phyloP scores from a whole-genome alignment of 2,329 filamentous ascomycete species.

The Aspergillus nomiae region DNA sequence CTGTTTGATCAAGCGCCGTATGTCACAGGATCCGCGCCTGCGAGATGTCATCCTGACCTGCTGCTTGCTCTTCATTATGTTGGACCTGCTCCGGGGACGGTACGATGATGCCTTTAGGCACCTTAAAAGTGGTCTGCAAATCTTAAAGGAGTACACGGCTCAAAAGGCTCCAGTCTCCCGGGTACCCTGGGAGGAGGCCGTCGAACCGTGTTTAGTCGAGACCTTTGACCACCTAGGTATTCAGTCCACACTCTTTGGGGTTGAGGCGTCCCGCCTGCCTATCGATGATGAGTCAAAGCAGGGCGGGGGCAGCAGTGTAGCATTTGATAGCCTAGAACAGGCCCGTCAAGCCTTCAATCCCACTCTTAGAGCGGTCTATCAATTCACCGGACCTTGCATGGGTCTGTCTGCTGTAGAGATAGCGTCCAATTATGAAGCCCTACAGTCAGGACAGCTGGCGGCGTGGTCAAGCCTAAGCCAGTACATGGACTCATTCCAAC shows the following conservation, averaged over 20 bases:
- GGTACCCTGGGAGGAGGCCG: neutral
- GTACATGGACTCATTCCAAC: neutral
- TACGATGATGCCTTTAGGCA: slow-evolving; percentile 15
- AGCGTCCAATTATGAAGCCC: neutral
- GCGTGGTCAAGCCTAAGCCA: neutral
- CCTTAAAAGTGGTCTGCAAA: slow-evolving; percentile 3
- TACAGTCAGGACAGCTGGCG: neutral
- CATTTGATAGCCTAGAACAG: neutral
- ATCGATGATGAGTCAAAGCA: neutral
- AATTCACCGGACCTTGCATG: neutral
- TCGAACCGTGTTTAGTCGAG: neutral
- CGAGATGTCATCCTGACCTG: slow-evolving; percentile 15
- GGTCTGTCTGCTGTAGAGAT: neutral
- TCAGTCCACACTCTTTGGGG: neutral
- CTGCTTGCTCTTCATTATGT: slow-evolving; percentile 19
- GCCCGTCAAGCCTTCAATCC: neutral
- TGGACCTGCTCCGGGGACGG: slow-evolving; percentile 14
- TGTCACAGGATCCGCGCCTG: slow-evolving; percentile 16
- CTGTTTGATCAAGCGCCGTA: slow-evolving; percentile 11
- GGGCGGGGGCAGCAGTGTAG: neutral
- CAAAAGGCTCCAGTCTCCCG: neutral
- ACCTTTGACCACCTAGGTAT: neutral
- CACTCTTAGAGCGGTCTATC: neutral
- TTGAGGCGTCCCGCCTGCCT: neutral
- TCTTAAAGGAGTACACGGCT: neutral